Evolutionary conservation across 148 eudicot genomes (phyloP), one percentile per base, ranked within the genome.

Genomic region (Camellia japonica): DNA sequence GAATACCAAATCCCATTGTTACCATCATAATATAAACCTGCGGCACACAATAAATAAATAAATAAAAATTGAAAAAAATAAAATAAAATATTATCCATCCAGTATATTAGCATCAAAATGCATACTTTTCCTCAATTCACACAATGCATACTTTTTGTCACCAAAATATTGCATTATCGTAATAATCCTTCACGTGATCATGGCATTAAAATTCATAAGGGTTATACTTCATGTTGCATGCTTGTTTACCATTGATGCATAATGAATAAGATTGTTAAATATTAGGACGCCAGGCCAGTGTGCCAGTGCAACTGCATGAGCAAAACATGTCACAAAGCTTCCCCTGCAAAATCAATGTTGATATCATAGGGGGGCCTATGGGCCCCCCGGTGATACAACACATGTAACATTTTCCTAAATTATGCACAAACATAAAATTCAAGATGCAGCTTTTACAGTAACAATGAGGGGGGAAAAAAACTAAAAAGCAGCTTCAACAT

Each of bases 1-100:
- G 97, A 62, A 79, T 96, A 96, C 99, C 99, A 96, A 41, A 91
- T 66, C 44, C 97, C 98, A 81, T 87, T 91, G 85, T 96, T 96
- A 51, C 99, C 99, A 80, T 96, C 99, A 79, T 96, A 96, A 77
- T 96, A 96, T 69, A 96, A 82, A 71, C 99, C 99, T 95, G 90
- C 51, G 82, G 46, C 62, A 79, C 16, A 55, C 47, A 19, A 75
- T 30, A 70, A 59, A 42, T 30, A 52, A 61, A 73, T 65, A 15
- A 68, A 47, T 7, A 15, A 2, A 76, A 46, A 46, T 23, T 23
- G 41, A 68, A 70, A 0, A 49, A 19, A 72, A 4, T 3, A 23
- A 58, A 12, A 79, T 20, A 71, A 51, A 65, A 2, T 3, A 65
- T 23, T 0, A 58, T 14, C 3, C 63, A 58, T 38, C 43, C 14